Conservation (phyloP, 164 flowering plant species). For the Chimonanthus salicifolius region DNA sequence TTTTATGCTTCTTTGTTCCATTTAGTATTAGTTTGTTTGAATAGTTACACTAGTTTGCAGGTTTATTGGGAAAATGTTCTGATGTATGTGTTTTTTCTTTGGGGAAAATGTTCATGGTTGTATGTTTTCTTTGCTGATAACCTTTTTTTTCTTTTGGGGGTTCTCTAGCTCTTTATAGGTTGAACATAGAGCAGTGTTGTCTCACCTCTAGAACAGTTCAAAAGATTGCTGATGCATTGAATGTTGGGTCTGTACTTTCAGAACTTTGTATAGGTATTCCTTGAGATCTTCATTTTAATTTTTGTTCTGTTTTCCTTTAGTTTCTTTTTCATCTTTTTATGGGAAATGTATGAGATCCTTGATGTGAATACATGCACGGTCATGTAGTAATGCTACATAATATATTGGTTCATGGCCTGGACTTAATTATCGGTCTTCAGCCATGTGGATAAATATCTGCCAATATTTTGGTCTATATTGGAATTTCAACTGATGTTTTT, state of each 20-base stretch:
- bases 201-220: slow-evolving; percentile 92
- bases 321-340: background rate
- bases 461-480: too few species aligned
- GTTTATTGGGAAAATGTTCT: background rate
- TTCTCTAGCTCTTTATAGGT: slow-evolving; percentile 67
- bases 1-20: background rate
- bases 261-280: slow-evolving; percentile 70
- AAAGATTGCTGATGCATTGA: slow-evolving; percentile 71
- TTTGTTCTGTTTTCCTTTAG: background rate
- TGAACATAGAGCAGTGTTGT: slow-evolving; percentile 77
- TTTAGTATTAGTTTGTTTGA: slow-evolving; percentile 5
- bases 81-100: background rate
- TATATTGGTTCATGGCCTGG: too few species aligned
- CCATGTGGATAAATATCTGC: too few species aligned
- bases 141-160: background rate
- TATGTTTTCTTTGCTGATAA: slow-evolving; percentile 7
- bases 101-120: background rate
- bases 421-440: too few species aligned
- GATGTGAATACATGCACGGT: background rate
- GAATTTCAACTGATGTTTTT: too few species aligned
- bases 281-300: background rate
- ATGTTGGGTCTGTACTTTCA: slow-evolving; percentile 52
- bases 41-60: background rate
- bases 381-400: too few species aligned
- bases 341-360: background rate